phyloP scores from a whole-genome alignment of 805 yeast genomes.

The Starmerella apis region DNA sequence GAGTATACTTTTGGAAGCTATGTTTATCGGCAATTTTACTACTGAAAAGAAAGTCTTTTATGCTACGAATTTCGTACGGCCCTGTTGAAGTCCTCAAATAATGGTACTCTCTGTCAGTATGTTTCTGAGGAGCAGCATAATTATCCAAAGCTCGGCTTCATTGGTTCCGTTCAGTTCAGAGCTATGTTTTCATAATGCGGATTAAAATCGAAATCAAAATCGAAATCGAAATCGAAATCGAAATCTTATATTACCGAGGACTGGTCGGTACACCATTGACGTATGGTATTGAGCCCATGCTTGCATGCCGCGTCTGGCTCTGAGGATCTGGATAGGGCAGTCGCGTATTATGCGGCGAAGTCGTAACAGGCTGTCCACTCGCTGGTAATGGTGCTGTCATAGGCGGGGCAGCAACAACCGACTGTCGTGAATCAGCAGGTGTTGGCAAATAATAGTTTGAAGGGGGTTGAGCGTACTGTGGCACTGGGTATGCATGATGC shows the following conservation, averaged over 20 bases:
- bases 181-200: neutral
- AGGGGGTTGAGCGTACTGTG: neutral
- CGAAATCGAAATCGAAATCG: neutral
- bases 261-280: constrained; percentile 9
- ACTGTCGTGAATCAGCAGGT: neutral
- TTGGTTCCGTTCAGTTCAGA: too few species aligned
- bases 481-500: neutral
- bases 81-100: too few species aligned
- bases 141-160: too few species aligned
- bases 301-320: neutral
- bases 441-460: neutral
- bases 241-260: neutral
- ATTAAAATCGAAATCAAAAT: neutral
- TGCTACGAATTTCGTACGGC: too few species aligned
- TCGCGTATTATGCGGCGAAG: neutral
- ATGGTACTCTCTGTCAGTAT: too few species aligned
- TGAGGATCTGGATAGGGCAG: constrained; percentile 13
- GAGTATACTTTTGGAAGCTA: too few species aligned
- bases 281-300: constrained; percentile 3
- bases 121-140: too few species aligned
- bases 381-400: too few species aligned
- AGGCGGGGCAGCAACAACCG: too few species aligned
- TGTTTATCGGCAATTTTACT: too few species aligned
- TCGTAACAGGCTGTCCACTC: too few species aligned
- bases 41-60: too few species aligned